Evolutionary conservation across 371 early-diverging fungal species (phyloP), one percentile per base, ranked within the genome.

Genomic region (Mortierella sp.): DNA sequence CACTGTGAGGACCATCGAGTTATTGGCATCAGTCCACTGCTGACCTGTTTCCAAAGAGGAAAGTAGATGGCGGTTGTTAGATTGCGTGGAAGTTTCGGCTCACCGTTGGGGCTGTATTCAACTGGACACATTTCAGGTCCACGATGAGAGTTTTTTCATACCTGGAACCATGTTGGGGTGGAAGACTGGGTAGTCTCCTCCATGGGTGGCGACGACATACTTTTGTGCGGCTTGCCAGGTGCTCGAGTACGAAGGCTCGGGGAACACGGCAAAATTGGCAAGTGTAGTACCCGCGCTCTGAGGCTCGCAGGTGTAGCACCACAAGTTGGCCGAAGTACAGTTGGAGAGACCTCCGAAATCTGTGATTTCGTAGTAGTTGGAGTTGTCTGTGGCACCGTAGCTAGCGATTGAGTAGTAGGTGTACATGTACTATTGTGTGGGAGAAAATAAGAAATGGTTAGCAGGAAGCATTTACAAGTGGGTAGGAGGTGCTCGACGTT

Each of bases 241-340:
- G 48, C 69, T 41, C 33, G 72, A 9, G 36, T 65, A 63, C 57
- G 65, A 43, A 41, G 82, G 82, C 61, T 81, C 82, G 36, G 82
- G 82, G 76, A 81, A 81, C 60, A 81, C 76, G 61, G 76, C 82
- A 69, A 81, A 81, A 52, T 81, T 76, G 21, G 66, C 82, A 16
- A 81, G 63, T 21, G 58, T 53, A 2, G 76, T 81, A 64, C 41
- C 41, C 73, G 69, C 70, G 32, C 70, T 58, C 82, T 81, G 40
- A 67, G 82, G 76, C 60, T 81, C 82, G 58, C 82, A 81, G 50
- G 76, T 76, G 76, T 81, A 81, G 73, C 82, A 81, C 82, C 82
- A 81, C 82, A 76, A 69, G 70, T 81, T 81, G 32, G 73, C 65
- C 63, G 76, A 73, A 0, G 63, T 69, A 50, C 82, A 81, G 16